Evolutionary conservation across 1,284 basidiomycete species (phyloP).

Genomic region (Melampsora larici-populina): DNA sequence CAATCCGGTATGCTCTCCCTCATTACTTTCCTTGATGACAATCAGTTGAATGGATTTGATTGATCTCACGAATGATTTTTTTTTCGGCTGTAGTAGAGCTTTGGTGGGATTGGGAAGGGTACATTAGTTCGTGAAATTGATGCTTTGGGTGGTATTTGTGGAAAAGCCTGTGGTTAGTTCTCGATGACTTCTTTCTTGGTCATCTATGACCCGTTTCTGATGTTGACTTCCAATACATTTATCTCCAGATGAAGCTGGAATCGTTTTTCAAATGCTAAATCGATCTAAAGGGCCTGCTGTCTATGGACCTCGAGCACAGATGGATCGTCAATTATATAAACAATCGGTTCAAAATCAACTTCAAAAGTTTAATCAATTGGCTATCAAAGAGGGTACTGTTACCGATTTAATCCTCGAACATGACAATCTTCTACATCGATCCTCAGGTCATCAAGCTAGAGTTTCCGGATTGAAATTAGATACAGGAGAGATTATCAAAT

Average conservation of each 20-base stretch:
- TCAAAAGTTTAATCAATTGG: conserved; percentile 65
- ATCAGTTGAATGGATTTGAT: too few relatives aligned
- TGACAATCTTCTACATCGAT: background rate
- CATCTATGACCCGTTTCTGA: background rate
- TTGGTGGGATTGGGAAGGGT: conserved; percentile 72
- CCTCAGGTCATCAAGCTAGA: background rate
- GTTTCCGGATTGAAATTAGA: conserved; percentile 20
- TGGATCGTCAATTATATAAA: conserved; percentile 79
- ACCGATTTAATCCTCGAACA: conserved; percentile 71
- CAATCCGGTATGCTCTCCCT: conserved; percentile 64
- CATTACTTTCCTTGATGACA: too few relatives aligned
- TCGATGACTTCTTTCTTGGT: background rate
- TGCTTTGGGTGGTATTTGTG: conserved; percentile 78
- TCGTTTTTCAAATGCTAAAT: conserved; percentile 81
- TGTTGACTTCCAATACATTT: background rate
- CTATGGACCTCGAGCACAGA: conserved; percentile 84
- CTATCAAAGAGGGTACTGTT: conserved; percentile 69
- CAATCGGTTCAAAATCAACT: conserved; percentile 70
- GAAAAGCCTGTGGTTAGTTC: conserved; percentile 65
- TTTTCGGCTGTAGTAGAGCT: conserved; percentile 14
- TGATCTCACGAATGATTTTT: background rate
- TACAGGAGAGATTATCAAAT: conserved; percentile 69
- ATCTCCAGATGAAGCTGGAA: conserved; percentile 70
- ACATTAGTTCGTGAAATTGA: conserved; percentile 83
- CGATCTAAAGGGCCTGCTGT: conserved; percentile 80